These are phyloP conservation scores for Balamuthia mandrillaris DNA, from an alignment of 208 protist genomes.

Conservation along the genomic window DNA sequence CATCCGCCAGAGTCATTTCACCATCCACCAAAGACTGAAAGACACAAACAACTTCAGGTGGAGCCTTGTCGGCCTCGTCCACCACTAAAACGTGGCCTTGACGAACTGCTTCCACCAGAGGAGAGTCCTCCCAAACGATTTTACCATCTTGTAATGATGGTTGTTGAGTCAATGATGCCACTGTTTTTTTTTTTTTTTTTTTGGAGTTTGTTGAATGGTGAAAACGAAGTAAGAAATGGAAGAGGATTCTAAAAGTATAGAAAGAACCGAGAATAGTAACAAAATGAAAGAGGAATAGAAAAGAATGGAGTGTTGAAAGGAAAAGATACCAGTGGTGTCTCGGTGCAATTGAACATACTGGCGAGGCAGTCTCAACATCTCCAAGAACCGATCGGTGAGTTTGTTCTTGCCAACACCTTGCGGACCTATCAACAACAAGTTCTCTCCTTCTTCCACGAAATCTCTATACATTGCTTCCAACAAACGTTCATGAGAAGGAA, in stretches of 20 bases:
- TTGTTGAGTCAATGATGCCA: slow-evolving; percentile 85
- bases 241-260: too few relatives aligned
- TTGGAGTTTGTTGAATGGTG: too few relatives aligned
- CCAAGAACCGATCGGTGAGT: slow-evolving; percentile 85
- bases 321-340: too few relatives aligned
- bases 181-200: too few relatives aligned
- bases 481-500: slow-evolving; percentile 70
- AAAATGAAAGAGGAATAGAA: too few relatives aligned
- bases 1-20: slow-evolving; percentile 68
- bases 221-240: too few relatives aligned
- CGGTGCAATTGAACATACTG: slow-evolving; percentile 94
- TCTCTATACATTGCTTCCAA: slow-evolving; percentile 30
- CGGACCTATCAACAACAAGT: slow-evolving; percentile 88
- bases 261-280: too few relatives aligned
- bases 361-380: slow-evolving; percentile 76
- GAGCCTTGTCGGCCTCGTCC: slow-evolving; percentile 93
- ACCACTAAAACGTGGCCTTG: slow-evolving; percentile 84
- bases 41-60: slow-evolving; percentile 77
- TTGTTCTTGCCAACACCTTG: slow-evolving; percentile 95
- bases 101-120: slow-evolving; percentile 84
- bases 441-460: slow-evolving; percentile 51
- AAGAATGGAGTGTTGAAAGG: too few relatives aligned
- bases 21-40: slow-evolving; percentile 71
- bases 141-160: slow-evolving; percentile 78
- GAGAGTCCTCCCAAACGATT: slow-evolving; percentile 85